Percentiles rank a stretch among this genome's conserved stretches.
Evolutionary conservation across 257 asterid genomes (phyloP).

Genomic region (Solanum neorickii): DNA sequence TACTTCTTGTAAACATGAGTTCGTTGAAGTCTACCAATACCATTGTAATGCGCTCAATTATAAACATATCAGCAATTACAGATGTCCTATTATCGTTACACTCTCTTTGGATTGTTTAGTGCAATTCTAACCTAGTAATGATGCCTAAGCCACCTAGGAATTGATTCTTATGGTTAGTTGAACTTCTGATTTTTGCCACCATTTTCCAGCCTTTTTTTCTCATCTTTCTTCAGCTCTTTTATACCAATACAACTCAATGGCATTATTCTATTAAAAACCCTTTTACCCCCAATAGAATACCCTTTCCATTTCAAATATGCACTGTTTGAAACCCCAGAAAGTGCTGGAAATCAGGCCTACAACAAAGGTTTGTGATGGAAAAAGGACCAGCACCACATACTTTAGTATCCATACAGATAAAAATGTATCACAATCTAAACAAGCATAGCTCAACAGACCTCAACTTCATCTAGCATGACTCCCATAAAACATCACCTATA

Average conservation of each 20-base stretch:
- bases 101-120: background rate
- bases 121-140: background rate
- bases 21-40: background rate
- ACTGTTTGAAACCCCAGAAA: background rate
- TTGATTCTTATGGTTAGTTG: background rate
- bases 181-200: background rate
- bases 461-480: background rate
- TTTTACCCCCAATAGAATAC: background rate
- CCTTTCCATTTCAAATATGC: background rate
- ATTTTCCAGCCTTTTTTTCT: background rate
- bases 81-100: background rate
- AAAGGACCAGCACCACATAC: background rate
- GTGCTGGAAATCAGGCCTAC: background rate
- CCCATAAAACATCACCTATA: background rate
- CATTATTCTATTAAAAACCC: background rate
- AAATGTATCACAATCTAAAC: background rate
- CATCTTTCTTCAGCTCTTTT: background rate
- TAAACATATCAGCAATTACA: background rate
- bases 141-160: background rate
- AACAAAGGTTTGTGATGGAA: background rate
- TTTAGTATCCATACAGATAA: background rate
- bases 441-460: background rate
- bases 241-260: background rate
- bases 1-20: background rate
- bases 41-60: background rate